Conservation (phyloP, 129 eudicot species). For the Scalesia atractyloides region DNA sequence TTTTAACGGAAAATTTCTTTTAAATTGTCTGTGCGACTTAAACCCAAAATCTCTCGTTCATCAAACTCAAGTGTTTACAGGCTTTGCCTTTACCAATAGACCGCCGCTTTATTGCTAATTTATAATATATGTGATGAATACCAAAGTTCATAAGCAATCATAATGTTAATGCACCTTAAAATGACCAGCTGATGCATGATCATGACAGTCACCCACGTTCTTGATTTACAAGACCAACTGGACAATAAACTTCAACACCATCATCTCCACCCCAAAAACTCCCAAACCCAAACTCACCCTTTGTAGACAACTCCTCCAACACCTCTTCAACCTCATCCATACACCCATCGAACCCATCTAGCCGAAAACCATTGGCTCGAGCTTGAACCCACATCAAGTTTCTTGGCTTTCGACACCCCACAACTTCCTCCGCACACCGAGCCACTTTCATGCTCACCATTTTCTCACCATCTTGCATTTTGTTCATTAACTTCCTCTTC, state of each 20-base stretch:
- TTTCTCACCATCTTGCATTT: slow-evolving; percentile 31
- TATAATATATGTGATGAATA: not conserved
- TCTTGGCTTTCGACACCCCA: slow-evolving; percentile 31
- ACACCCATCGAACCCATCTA: slow-evolving; percentile 28
- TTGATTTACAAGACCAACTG: slow-evolving; percentile 36
- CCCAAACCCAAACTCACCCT: slow-evolving; percentile 88
- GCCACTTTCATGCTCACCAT: slow-evolving; percentile 31
- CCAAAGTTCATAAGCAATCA: not conserved
- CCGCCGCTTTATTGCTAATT: not conserved
- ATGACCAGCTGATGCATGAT: slow-evolving; percentile 38
- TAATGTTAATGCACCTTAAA: slow-evolving; percentile 14
- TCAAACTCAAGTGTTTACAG: no score
- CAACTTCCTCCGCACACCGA: slow-evolving; percentile 33
- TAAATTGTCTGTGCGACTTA: no score
- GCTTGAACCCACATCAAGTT: slow-evolving; percentile 21
- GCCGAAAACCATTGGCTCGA: slow-evolving; percentile 25
- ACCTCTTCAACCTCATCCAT: slow-evolving; percentile 74
- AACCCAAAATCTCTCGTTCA: no score
- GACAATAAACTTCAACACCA: slow-evolving; percentile 30
- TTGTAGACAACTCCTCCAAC: slow-evolving; percentile 57
- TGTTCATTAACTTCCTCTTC: slow-evolving; percentile 45
- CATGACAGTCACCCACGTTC: slow-evolving; percentile 36
- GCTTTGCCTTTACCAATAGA: not conserved
- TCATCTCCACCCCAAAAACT: slow-evolving; percentile 77
- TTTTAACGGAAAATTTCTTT: no score